phyloP scores from a whole-genome alignment of 78 protist species.

The Emiliania huxleyi region DNA sequence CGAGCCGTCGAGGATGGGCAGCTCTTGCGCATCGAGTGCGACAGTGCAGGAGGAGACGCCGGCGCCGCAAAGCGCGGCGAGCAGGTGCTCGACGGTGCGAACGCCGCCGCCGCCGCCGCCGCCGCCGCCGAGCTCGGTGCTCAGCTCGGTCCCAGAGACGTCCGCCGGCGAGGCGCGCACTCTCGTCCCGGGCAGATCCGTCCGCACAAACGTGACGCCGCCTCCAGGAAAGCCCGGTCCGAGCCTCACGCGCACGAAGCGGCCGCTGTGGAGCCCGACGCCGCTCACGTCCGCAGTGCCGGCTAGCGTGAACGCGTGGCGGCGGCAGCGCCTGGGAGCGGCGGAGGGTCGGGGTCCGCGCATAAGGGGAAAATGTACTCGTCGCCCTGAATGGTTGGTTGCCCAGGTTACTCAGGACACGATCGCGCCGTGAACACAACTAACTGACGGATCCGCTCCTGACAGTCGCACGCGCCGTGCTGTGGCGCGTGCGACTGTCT shows the following conservation, averaged over 20 bases:
- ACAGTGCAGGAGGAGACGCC: neutral
- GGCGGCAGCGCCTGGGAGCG: too few species aligned
- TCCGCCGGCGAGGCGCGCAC: too few species aligned
- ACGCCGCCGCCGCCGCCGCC: neutral
- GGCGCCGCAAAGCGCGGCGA: neutral
- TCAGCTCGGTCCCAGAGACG: neutral
- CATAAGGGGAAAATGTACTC: too few species aligned
- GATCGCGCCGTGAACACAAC: too few species aligned
- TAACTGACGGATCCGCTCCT: too few species aligned
- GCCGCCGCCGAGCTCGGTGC: neutral
- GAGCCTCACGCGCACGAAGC: neutral
- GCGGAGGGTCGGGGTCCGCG: too few species aligned
- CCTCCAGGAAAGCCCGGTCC: neutral
- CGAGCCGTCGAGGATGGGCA: neutral
- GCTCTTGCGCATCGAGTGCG: neutral
- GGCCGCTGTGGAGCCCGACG: neutral
- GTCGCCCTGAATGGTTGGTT: too few species aligned
- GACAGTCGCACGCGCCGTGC: too few species aligned
- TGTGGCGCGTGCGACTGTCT: too few species aligned
- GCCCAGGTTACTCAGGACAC: too few species aligned
- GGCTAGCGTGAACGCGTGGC: neutral
- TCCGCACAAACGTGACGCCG: neutral
- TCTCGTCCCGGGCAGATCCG: neutral
- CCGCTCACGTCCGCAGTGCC: neutral
- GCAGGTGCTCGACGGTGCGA: slow-evolving; percentile 1